A percentile compares a stretch with the other conserved stretches of the same genome.
Evolutionary conservation across 169 alveolate genomes (phyloP).

Genomic region (Eimeria falciformis): DNA sequence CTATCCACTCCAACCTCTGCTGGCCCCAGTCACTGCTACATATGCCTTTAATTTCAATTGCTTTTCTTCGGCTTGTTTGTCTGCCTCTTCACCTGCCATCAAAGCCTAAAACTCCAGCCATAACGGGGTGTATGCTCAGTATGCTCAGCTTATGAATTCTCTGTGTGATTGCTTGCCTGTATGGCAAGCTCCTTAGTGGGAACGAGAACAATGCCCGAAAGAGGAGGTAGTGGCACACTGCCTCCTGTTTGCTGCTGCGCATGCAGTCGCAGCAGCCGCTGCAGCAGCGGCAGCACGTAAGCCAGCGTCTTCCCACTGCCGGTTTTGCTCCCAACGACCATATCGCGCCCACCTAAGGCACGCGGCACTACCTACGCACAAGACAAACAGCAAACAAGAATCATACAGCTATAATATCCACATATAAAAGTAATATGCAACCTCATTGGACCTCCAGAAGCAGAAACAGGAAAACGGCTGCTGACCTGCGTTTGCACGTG

Average conservation of each 20-base stretch:
- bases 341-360: conserved; percentile 75
- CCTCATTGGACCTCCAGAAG: background rate
- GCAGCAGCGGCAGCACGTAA: conserved; percentile 79
- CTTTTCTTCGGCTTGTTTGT: background rate
- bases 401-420: too few relatives aligned
- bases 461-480: background rate
- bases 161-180: conserved; percentile 65
- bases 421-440: too few relatives aligned
- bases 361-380: conserved; percentile 76
- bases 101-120: too few relatives aligned
- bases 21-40: too few relatives aligned
- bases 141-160: background rate
- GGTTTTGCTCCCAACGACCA: conserved; percentile 75
- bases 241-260: conserved; percentile 28
- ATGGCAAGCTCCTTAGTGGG: conserved; percentile 81
- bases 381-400: background rate
- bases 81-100: background rate
- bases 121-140: background rate
- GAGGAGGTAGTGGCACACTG: background rate
- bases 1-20: too few relatives aligned
- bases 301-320: conserved; percentile 82
- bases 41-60: too few relatives aligned
- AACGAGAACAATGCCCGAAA: conserved; percentile 75
- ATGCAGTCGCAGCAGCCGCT: conserved; percentile 65
- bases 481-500: conserved; percentile 73